phyloP scores from a whole-genome alignment of 2,329 filamentous ascomycete genomes.

The Ophiostoma sp. region DNA sequence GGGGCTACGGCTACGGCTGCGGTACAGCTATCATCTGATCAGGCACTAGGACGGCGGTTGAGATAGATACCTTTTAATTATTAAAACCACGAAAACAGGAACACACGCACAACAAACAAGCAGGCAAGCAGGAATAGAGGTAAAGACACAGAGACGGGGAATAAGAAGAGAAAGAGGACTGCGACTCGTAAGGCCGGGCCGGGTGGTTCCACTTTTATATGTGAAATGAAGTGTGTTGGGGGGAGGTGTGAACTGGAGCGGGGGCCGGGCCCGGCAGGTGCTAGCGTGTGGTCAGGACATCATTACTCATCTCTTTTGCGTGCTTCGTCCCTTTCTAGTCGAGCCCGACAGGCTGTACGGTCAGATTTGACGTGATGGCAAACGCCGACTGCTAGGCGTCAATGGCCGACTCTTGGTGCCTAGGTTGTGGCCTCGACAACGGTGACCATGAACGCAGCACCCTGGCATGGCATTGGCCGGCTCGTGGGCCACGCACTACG shows the following conservation, averaged over 20 bases:
- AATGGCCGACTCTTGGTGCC: neutral
- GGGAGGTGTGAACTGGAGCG: constrained; percentile 1
- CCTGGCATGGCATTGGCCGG: too few relatives aligned
- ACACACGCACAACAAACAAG: too few relatives aligned
- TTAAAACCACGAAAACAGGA: too few relatives aligned
- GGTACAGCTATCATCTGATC: neutral
- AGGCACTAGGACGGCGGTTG: neutral
- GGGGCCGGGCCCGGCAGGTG: constrained; percentile 11
- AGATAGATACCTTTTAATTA: neutral
- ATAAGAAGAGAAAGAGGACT: neutral
- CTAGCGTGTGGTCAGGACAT: neutral
- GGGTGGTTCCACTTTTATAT: neutral
- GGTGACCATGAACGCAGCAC: too few relatives aligned
- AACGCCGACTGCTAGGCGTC: neutral
- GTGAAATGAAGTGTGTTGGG: neutral
- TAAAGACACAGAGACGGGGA: neutral
- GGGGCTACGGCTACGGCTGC: constrained; percentile 2
- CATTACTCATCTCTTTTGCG: neutral
- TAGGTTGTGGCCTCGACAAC: too few relatives aligned
- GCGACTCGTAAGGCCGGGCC: neutral
- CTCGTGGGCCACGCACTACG: too few relatives aligned
- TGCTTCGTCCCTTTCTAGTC: neutral
- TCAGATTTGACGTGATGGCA: neutral
- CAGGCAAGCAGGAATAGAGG: neutral
- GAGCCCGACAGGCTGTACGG: neutral